Percentiles rank a stretch among this genome's conserved stretches.
Evolutionary conservation across 257 asterid species (phyloP).

Genomic region (Apocynum venetum): DNA sequence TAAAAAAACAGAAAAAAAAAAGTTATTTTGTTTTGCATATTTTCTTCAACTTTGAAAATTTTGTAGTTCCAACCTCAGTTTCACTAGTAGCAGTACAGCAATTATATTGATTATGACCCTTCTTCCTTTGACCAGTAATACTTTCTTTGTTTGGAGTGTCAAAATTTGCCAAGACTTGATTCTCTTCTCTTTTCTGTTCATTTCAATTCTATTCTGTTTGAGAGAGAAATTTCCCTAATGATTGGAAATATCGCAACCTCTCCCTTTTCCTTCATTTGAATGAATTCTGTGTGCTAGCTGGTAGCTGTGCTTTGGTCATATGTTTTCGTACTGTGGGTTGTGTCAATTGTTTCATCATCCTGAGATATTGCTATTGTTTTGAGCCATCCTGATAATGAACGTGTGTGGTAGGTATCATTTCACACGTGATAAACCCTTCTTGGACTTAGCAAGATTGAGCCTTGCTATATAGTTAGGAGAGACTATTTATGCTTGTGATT

Average conservation of each 20-base stretch:
- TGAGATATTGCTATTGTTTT: neutral
- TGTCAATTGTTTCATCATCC: conserved; percentile 4
- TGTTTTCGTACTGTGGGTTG: neutral
- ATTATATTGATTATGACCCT: conserved; percentile 15
- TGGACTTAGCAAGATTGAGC: neutral
- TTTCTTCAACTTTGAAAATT: conserved; percentile 9
- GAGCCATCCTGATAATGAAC: neutral
- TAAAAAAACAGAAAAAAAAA: too few relatives aligned
- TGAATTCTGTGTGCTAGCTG: neutral
- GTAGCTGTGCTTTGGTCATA: neutral
- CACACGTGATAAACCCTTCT: neutral
- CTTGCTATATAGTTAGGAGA: neutral
- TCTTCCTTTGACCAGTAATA: conserved; percentile 15
- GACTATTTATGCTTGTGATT: neutral
- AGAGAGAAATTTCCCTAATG: neutral
- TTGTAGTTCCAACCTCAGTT: neutral
- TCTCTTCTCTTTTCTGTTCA: neutral
- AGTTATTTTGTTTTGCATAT: too few relatives aligned
- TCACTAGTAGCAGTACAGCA: conserved; percentile 10
- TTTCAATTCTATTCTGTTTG: conserved; percentile 8
- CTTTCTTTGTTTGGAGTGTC: conserved; percentile 20
- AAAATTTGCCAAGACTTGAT: conserved; percentile 20
- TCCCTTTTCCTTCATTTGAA: neutral
- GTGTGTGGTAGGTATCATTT: neutral
- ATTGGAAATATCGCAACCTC: neutral